These are phyloP conservation scores for Phlebiopsis flavidoalba DNA, from an alignment of 768 basidiomycete species.

Conservation along the genomic window DNA sequence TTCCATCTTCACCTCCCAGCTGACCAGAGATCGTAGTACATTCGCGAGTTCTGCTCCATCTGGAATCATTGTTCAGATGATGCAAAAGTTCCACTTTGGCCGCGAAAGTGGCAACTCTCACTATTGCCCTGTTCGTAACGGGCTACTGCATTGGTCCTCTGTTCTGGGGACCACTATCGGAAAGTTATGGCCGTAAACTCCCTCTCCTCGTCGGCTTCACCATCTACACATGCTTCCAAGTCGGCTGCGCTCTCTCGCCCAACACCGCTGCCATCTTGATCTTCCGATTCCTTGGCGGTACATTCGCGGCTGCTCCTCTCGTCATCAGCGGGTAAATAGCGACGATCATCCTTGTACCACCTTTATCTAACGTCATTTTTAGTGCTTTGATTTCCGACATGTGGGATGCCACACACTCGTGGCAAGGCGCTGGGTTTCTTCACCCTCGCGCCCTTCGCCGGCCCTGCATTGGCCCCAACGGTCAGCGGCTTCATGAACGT, in stretches of 20 bases:
- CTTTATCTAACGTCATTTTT: conserved; percentile 22
- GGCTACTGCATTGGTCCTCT: conserved; percentile 65
- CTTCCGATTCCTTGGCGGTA: conserved; percentile 67
- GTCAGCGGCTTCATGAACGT: conserved; percentile 34
- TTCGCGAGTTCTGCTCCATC: conserved; percentile 60
- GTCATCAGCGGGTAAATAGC: conserved; percentile 58
- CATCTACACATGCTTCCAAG: conserved; percentile 57
- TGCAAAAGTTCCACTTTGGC: conserved; percentile 43
- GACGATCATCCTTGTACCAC: conserved; percentile 14
- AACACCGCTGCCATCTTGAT: conserved; percentile 62
- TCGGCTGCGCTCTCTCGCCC: conserved; percentile 55
- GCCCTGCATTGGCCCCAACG: conserved; percentile 39
- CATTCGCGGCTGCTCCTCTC: conserved; percentile 63
- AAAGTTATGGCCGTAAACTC: conserved; percentile 26
- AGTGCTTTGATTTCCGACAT: conserved; percentile 30
- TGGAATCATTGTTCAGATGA: conserved; percentile 40
- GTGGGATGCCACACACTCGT: conserved; percentile 55
- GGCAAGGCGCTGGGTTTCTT: conserved; percentile 63
- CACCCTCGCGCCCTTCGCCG: conserved; percentile 47
- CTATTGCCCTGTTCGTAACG: conserved; percentile 59
- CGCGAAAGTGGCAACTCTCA: conserved; percentile 47
- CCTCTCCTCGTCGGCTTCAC: conserved; percentile 34
- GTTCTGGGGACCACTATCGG: conserved; percentile 53
- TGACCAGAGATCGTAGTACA: conserved; percentile 36
- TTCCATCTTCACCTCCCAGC: conserved; percentile 13